phyloP scores from a whole-genome alignment of 2,329 filamentous ascomycete species.

The Penicillium griseofulvum region DNA sequence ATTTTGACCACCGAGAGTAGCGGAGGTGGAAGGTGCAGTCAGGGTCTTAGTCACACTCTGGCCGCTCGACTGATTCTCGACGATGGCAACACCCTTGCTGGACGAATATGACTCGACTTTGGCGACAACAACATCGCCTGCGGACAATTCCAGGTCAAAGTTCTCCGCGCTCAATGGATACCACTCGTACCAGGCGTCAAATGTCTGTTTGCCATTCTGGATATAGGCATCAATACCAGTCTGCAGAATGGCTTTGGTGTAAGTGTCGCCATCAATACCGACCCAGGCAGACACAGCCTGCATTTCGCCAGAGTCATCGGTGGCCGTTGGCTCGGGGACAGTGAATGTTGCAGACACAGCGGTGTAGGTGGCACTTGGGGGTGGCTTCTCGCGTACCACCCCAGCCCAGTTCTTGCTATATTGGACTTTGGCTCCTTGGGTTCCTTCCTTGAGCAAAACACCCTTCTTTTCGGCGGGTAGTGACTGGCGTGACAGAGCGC shows the following conservation, averaged over 20 bases:
- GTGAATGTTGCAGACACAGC: slow-evolving; percentile 47
- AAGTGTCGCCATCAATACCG: slow-evolving; percentile 61
- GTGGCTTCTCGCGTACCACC: slow-evolving; percentile 50
- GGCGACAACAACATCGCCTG: slow-evolving; percentile 48
- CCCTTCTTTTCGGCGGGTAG: slow-evolving; percentile 20
- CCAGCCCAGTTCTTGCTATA: slow-evolving; percentile 62
- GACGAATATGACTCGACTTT: slow-evolving; percentile 39
- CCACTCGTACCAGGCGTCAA: slow-evolving; percentile 63
- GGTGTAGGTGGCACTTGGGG: slow-evolving; percentile 49
- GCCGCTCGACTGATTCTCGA: slow-evolving; percentile 55
- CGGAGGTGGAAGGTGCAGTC: slow-evolving; percentile 38
- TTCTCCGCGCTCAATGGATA: slow-evolving; percentile 57
- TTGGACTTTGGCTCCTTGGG: slow-evolving; percentile 38
- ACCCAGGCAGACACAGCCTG: slow-evolving; percentile 58
- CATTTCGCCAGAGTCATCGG: slow-evolving; percentile 36
- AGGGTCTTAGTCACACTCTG: slow-evolving; percentile 54
- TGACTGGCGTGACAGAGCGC: slow-evolving; percentile 25
- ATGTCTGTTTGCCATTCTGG: slow-evolving; percentile 41
- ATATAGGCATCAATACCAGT: slow-evolving; percentile 58
- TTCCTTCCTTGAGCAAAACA: slow-evolving; percentile 13
- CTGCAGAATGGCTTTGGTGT: slow-evolving; percentile 54
- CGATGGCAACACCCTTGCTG: slow-evolving; percentile 46
- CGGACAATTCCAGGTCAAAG: slow-evolving; percentile 49
- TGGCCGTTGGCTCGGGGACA: slow-evolving; percentile 51
- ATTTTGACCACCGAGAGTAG: slow-evolving; percentile 54